phyloP scores from a whole-genome alignment of 352 stramenopile species.

The Globisporangium sylvaticum region DNA sequence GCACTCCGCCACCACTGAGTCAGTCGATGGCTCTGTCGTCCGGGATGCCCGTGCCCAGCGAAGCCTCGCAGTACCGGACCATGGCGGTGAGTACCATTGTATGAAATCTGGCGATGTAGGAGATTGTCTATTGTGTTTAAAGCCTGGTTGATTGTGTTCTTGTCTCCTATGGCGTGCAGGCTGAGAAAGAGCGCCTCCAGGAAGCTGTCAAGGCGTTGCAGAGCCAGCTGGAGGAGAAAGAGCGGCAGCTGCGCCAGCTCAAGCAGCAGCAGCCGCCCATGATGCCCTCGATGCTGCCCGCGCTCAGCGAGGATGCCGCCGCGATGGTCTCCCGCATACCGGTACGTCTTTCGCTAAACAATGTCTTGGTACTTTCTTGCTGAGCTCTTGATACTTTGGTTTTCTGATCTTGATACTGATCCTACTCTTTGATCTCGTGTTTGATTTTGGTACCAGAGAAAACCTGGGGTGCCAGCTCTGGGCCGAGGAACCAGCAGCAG shows the following conservation, averaged over 20 bases:
- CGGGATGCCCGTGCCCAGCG: slow-evolving; percentile 41
- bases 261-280: slow-evolving; percentile 8
- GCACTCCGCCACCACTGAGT: slow-evolving; percentile 9
- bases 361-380: background rate
- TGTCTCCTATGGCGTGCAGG: slow-evolving; percentile 21
- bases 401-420: background rate
- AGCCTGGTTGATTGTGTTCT: background rate
- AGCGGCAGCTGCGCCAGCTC: slow-evolving; percentile 34
- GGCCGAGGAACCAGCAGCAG: background rate
- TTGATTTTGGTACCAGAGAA: slow-evolving; percentile 28
- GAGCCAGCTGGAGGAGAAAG: slow-evolving; percentile 56
- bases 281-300: background rate
- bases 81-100: slow-evolving; percentile 31
- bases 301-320: background rate
- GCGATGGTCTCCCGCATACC: slow-evolving; percentile 27
- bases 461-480: slow-evolving; percentile 17
- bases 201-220: slow-evolving; percentile 52
- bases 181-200: slow-evolving; percentile 61
- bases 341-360: slow-evolving; percentile 15
- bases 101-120: background rate
- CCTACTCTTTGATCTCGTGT: no score
- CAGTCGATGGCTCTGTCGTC: background rate
- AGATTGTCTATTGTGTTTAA: background rate
- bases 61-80: slow-evolving; percentile 48
- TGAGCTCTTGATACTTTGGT: background rate